Base-by-base conservation (phyloP, 2,329 filamentous ascomycete genomes). In the Alternaria tenuissima region DNA sequence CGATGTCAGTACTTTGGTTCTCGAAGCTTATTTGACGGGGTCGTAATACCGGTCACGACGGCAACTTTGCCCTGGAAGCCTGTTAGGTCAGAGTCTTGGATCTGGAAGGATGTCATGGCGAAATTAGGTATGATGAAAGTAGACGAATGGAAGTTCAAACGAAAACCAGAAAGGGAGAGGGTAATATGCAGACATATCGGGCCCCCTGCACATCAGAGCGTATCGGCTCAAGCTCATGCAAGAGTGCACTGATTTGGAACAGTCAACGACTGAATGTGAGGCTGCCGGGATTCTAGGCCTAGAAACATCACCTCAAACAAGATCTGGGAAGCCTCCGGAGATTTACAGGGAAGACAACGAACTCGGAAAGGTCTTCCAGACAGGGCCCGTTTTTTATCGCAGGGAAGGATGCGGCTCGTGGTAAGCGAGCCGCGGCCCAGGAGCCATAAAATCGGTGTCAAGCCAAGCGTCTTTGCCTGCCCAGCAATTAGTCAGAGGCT, bases 101-200 rank as follows among this genome's bases (percentile, higher is more conserved):
- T 67, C 22, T 70, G 64, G 42, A 71, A 68, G 38, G 66, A 64
- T 41, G 67, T 16, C 68, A 70, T 69, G 39, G 41, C 62, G 49
- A 12, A 43, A 47, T 48, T 28, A 44, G 34, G n/a, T 39, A 18
- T 56, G 52, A 22, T 30, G 52, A 32, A 36, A 44, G 46, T 47
- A 20, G 18, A 51, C n/a, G 26, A 30, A 55, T 52, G 42, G 24
- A 43, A 42, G 11, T 18, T 34, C 20, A 14, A 52, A 34, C 18
- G 16, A 39, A 22, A n/a, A 46, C 28, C 32, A 43, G 39, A 51
- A 34, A 57, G 32, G 24, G 36, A 47, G 18, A 39, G 53, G 42
- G 48, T 52, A 47, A 52, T 60, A 60, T 60, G 52, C 53, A 60
- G 34, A 52, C 32, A 47, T 32, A 18, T 41, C 11, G 34, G 41